Evolutionary conservation across 1,284 basidiomycete species (phyloP).

Genomic region (Cystobasidiaceae sp.): DNA sequence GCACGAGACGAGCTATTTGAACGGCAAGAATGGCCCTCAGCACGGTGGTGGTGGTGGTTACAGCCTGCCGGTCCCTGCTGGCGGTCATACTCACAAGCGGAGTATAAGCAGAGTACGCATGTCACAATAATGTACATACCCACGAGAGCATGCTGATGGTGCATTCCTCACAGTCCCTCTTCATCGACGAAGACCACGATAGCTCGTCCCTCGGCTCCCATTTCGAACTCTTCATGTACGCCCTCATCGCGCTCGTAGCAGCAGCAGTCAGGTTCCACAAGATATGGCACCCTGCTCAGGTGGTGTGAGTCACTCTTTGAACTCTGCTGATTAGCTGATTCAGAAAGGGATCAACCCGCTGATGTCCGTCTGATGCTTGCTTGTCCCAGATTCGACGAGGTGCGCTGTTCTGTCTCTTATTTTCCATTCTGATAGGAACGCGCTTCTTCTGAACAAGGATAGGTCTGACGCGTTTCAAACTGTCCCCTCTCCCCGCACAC

Average conservation of each 20-base stretch:
- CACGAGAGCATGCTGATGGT: neutral
- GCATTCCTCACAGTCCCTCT: neutral
- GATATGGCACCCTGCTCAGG: constrained; percentile 87
- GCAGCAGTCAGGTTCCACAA: constrained; percentile 77
- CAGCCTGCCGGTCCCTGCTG: too few species aligned
- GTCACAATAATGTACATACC: too few species aligned
- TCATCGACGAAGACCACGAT: constrained; percentile 8
- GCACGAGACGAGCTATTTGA: neutral
- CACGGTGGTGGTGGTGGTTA: neutral
- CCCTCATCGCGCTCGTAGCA: constrained; percentile 21
- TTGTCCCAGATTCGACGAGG: constrained; percentile 77
- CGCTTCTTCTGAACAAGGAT: too few species aligned
- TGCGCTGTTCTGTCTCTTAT: constrained; percentile 46
- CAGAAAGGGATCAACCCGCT: neutral
- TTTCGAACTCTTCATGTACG: constrained; percentile 30
- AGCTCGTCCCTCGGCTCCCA: constrained; percentile 11
- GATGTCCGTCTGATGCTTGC: neutral
- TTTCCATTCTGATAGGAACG: too few species aligned
- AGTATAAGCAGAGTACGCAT: too few species aligned
- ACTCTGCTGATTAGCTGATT: too few species aligned
- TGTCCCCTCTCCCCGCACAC: constrained; percentile 56
- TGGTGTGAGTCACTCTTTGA: constrained; percentile 69
- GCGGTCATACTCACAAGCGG: too few species aligned
- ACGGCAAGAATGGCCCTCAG: neutral
- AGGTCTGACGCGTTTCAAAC: too few species aligned